Evolutionary conservation across 75 land plant genomes (phyloP).

Genomic region (Cryptomeria japonica): DNA sequence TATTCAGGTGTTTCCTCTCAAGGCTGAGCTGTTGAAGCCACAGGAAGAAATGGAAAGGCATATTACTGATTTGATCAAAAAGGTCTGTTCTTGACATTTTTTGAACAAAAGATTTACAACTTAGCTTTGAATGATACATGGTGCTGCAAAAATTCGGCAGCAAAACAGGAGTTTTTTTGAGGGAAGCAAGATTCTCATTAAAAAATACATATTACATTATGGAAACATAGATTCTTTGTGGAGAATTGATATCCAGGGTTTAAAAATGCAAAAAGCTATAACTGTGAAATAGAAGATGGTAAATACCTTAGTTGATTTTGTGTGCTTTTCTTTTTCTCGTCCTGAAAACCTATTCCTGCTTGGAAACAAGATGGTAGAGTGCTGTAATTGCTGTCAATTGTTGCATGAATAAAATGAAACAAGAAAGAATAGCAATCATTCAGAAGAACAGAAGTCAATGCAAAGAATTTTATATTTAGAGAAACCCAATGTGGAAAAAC

Average conservation of each 20-base stretch:
- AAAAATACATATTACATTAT: background rate
- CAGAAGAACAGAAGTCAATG: no score
- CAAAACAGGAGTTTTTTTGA: background rate
- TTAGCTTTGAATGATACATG: background rate
- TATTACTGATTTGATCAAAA: slow-evolving; percentile 88
- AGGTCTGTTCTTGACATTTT: slow-evolving; percentile 39
- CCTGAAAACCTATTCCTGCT: no score
- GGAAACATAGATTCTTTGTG: background rate
- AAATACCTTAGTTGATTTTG: no score
- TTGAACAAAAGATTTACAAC: background rate
- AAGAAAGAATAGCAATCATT: no score
- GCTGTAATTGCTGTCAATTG: no score
- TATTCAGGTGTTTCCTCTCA: slow-evolving; percentile 89
- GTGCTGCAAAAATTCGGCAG: background rate
- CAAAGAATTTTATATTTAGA: no score
- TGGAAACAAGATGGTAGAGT: no score
- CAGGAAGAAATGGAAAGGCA: slow-evolving; percentile 96
- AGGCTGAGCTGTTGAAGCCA: slow-evolving; percentile 85
- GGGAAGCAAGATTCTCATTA: background rate
- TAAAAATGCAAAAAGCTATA: no score
- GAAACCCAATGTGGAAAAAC: no score
- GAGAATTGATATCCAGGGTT: background rate
- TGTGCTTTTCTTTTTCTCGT: no score
- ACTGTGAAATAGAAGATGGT: no score
- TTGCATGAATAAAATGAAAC: no score